These are phyloP conservation scores for Amanita rubescens DNA, from an alignment of 768 basidiomycete species.

Conservation along the genomic window DNA sequence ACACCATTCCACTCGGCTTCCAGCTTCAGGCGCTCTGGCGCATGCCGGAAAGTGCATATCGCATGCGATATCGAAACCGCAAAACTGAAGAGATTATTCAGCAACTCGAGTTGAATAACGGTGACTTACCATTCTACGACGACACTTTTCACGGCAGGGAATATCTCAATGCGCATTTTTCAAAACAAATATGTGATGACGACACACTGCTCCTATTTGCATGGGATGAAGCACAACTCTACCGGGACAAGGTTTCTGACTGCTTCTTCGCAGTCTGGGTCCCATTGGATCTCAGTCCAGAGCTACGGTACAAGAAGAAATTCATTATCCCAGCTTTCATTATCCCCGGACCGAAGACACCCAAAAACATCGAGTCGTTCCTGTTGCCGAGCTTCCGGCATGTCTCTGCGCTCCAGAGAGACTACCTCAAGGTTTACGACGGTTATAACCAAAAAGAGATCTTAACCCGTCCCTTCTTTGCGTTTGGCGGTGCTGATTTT, in stretches of 20 bases:
- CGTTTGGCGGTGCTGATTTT: not conserved
- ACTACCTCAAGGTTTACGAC: constrained; percentile 18
- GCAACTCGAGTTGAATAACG: not conserved
- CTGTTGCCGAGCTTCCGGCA: constrained; percentile 27
- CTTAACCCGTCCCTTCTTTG: not conserved
- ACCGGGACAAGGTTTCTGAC: constrained; percentile 26
- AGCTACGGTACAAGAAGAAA: constrained; percentile 25
- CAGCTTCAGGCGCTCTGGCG: constrained; percentile 4
- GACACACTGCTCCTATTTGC: constrained; percentile 30
- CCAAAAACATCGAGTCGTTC: constrained; percentile 26
- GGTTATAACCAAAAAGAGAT: not conserved
- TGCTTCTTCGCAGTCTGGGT: constrained; percentile 32
- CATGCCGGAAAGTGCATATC: not conserved
- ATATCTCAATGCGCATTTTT: constrained; percentile 15
- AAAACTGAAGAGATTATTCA: not conserved
- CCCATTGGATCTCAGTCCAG: constrained; percentile 23
- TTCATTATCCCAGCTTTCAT: constrained; percentile 24
- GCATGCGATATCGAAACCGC: constrained; percentile 4
- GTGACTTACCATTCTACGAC: constrained; percentile 6
- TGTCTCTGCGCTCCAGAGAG: constrained; percentile 19
- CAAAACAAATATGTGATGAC: constrained; percentile 13
- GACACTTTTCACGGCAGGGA: constrained; percentile 22
- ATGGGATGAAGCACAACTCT: constrained; percentile 35
- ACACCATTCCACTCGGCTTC: too few species aligned
- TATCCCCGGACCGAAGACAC: constrained; percentile 30